Conservation (phyloP, 169 alveolate species). For the Cryptosporidium meleagridis region DNA sequence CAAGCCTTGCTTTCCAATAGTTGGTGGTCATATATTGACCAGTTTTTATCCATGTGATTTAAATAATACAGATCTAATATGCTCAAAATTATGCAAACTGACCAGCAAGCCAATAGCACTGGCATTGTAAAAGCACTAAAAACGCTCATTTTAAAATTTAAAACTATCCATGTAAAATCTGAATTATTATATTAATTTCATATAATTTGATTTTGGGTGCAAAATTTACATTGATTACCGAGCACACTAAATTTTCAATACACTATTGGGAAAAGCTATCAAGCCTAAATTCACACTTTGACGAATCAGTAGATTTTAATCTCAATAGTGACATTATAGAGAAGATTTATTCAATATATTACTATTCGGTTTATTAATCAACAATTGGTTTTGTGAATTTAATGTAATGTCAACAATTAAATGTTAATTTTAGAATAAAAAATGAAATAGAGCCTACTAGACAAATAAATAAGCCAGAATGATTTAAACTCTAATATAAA, state of each 20-base stretch:
- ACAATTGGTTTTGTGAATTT: neutral
- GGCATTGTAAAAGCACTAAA: constrained; percentile 35
- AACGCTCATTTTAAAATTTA: constrained; percentile 27
- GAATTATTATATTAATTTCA: neutral
- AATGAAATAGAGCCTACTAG: too few species aligned
- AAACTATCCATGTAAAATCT: neutral
- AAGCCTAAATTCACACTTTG: neutral
- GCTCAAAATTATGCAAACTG: constrained; percentile 42
- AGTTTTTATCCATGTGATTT: constrained; percentile 21
- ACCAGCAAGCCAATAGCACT: constrained; percentile 8
- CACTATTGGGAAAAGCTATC: neutral
- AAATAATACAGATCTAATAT: constrained; percentile 40
- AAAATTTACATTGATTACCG: neutral
- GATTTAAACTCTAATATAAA: neutral
- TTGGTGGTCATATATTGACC: constrained; percentile 29
- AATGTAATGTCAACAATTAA: too few species aligned
- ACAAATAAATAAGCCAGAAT: too few species aligned
- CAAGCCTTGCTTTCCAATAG: constrained; percentile 52
- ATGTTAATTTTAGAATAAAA: too few species aligned
- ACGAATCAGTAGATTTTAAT: neutral
- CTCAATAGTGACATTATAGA: neutral
- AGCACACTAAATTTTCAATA: constrained; percentile 1
- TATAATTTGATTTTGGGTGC: constrained; percentile 41
- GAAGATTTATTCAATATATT: too few species aligned
- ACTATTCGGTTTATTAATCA: neutral